Base-by-base conservation (phyloP, 305 asterid species). In the Euphrasia arctica region DNA sequence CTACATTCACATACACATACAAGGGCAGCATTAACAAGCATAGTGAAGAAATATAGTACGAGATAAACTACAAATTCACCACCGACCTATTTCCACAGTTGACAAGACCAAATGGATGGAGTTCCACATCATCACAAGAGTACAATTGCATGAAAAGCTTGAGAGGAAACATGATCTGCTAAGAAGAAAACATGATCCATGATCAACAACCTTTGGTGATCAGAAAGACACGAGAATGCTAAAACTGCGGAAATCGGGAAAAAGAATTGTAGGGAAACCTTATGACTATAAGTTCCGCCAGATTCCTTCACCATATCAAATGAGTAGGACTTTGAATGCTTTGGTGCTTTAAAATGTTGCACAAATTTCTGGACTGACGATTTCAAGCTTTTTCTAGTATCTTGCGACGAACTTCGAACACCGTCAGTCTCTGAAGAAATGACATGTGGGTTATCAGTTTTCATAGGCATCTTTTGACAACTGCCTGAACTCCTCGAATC, bases 1-100 rank as follows among this genome's bases (percentile, higher is more conserved):
- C 22, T 25, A 64, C 32, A 54, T 32, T 73, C 55, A 54, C 64
- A 66, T 36, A 63, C 64, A 61, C 13, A 18, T 28, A 57, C 39
- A 59, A 62, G 45, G 63, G 41, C 14, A 43, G 56, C 70, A 60
- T 43, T 15, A 34, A 34, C 39, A 50, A 66, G 58, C 57, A 60
- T 13, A 68, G 58, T n/a, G 50, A 45, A 29, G 56, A 57, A 57
- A 28, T 27, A 29, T 50, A 48, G 62, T 43, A 41, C 55, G 45
- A 61, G 9, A 39, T 54, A 28, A 48, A 59, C 39, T 27, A 67
- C 14, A 54, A 67, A 49, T 39, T 4, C 15, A 48, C n/a, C 36
- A 75, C 77, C 59, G 51, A 83, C 89, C 89, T 83, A 66, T 80
- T 83, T 78, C 89, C 89, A 62, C 86, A 80, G 66, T 83, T 83